Evolutionary conservation across 208 protist species (phyloP).

Genomic region (Kentomonas sorsogonicus): DNA sequence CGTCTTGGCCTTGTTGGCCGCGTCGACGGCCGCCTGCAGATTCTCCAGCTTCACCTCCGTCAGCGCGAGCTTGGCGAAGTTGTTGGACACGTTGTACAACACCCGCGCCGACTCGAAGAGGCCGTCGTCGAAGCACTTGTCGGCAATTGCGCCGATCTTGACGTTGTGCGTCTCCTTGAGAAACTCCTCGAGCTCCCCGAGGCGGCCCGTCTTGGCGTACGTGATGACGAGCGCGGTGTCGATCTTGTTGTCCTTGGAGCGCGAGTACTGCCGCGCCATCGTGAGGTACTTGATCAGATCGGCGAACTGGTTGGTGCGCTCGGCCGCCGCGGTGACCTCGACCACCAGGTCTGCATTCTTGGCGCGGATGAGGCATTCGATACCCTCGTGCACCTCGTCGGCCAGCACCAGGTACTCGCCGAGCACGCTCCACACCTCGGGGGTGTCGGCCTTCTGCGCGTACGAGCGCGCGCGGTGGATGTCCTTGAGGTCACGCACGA

Average conservation of each 20-base stretch:
- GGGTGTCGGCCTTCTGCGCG: conserved; percentile 90
- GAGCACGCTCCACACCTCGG: conserved; percentile 94
- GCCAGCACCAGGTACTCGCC: conserved; percentile 93
- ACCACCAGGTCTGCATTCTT: conserved; percentile 92
- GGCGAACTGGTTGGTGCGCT: conserved; percentile 90
- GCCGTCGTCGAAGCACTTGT: conserved; percentile 96
- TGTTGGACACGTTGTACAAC: conserved; percentile 96
- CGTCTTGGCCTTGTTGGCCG: conserved; percentile 97
- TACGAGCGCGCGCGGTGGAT: conserved; percentile 95
- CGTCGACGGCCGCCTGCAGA: conserved; percentile 95
- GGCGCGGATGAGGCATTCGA: conserved; percentile 98
- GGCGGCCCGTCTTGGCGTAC: conserved; percentile 94
- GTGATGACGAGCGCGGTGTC: conserved; percentile 98
- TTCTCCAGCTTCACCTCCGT: conserved; percentile 96
- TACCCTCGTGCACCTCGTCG: conserved; percentile 92
- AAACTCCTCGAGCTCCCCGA: conserved; percentile 99
- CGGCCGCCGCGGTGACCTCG: conserved; percentile 91
- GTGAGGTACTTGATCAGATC: conserved; percentile 98
- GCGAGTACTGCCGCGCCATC: conserved; percentile 95
- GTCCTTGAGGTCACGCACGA: conserved; percentile 95
- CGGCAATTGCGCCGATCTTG: conserved; percentile 94
- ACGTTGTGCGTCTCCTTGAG: conserved; percentile 96
- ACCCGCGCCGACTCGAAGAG: conserved; percentile 98
- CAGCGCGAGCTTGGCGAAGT: conserved; percentile 94
- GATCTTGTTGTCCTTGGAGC: conserved; percentile 89